Evolutionary conservation across 2,329 filamentous ascomycete species (phyloP), one percentile per base, ranked within the genome.

Genomic region (Thelonectria discophora): DNA sequence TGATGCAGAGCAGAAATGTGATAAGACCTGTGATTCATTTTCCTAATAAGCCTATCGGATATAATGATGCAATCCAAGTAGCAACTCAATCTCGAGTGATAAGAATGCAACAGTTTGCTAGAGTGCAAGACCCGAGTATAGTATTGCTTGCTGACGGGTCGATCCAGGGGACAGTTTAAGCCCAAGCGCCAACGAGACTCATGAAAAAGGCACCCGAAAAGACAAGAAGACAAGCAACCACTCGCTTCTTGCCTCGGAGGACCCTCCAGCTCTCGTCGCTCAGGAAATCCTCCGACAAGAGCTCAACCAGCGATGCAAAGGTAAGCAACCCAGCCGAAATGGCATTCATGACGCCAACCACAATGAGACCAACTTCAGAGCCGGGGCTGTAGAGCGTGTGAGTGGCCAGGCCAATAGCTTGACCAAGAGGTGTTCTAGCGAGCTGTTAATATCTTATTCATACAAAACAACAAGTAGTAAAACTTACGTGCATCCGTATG

Each of bases 311-410:
- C 0, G 88, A 89, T 0, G 90, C 90, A 74, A 91, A 92, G 3
- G 90, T 81, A 9, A 92, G 77, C n/a, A 92, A 77, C 1, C 90
- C 90, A 53, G 88, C 87, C 18, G 88, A 90, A 55, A 92, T 87
- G 24, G 88, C 89, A 73, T 92, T 92, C 80, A 91, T 92, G 70
- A 90, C 84, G 2, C 90, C 90, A 17, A 92, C 89, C 73, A 91
- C 86, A 17, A 92, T 79, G 17, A 92, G 78, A 0, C 90, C 90
- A 0, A 85, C 80, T 58, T 89, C 83, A 15, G 87, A 90, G 55
- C 83, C 80, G 4, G 90, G 90, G 68, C 87, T 88, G 75, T 92
- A 93, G 10, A 91, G 77, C 8, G 84, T 86, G 71, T 91, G 88
- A n/a, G 90, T 83, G 17, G 87, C 81, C 13, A 93, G 81, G 2